Evolutionary conservation across 208 protist genomes (phyloP).

Genomic region (Leishmania amazonensis): DNA sequence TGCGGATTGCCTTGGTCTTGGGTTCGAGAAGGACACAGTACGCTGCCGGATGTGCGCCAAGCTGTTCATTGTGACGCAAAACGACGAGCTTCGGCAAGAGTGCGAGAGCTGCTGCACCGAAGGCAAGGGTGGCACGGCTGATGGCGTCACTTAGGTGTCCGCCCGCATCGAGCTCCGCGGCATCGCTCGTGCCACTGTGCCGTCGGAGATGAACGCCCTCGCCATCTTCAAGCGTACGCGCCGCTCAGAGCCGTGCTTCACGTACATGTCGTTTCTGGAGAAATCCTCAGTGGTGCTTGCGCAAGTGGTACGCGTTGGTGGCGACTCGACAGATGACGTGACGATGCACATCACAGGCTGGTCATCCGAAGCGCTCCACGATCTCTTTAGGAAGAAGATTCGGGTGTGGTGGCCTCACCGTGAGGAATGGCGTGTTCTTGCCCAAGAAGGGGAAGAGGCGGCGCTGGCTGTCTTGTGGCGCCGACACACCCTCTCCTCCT

Average conservation of each 20-base stretch:
- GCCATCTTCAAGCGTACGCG: slow-evolving; percentile 16
- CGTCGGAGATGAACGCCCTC: neutral
- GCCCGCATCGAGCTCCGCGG: slow-evolving; percentile 15
- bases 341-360: slow-evolving; percentile 33
- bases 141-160: slow-evolving; percentile 3
- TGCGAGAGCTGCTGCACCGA: slow-evolving; percentile 56
- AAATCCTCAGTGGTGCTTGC: slow-evolving; percentile 8
- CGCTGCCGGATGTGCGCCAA: slow-evolving; percentile 42
- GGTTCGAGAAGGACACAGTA: slow-evolving; percentile 38
- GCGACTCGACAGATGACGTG: slow-evolving; percentile 12
- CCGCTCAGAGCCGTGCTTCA: slow-evolving; percentile 25
- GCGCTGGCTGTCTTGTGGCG: neutral
- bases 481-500: neutral
- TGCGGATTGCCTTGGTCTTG: slow-evolving; percentile 46
- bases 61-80: slow-evolving; percentile 49
- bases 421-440: neutral
- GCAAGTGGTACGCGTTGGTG: slow-evolving; percentile 27
- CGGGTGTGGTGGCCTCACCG: neutral
- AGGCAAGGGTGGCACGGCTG: neutral
- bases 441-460: neutral
- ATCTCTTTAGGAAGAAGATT: slow-evolving; percentile 42
- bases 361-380: slow-evolving; percentile 36
- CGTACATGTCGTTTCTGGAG: slow-evolving; percentile 16
- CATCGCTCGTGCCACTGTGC: neutral
- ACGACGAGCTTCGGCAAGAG: slow-evolving; percentile 38